Evolutionary conservation across 1,284 basidiomycete species (phyloP).

Genomic region (Anthracocystis setariae): DNA sequence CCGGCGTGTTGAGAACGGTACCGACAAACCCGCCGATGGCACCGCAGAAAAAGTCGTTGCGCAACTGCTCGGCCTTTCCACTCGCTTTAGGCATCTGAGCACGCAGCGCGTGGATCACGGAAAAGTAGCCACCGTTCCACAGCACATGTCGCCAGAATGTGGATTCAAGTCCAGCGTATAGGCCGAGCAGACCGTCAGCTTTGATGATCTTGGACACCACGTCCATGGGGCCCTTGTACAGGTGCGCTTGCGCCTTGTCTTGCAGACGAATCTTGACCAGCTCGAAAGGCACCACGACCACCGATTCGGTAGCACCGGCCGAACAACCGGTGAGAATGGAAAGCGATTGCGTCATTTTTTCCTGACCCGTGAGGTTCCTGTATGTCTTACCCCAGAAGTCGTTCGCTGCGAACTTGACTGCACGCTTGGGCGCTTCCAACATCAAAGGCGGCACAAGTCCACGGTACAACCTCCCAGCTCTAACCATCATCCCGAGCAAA

Average conservation of each 20-base stretch:
- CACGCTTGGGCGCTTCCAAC: constrained; percentile 96
- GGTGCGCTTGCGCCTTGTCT: constrained; percentile 82
- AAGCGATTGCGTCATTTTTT: constrained; percentile 86
- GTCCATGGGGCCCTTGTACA: constrained; percentile 90
- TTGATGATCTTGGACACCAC: constrained; percentile 90
- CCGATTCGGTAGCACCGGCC: constrained; percentile 92
- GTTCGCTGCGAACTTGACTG: constrained; percentile 90
- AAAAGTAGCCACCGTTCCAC: constrained; percentile 74
- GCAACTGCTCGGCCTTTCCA: constrained; percentile 75
- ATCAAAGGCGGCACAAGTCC: constrained; percentile 93
- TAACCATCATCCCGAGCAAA: constrained; percentile 1
- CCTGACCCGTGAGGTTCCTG: constrained; percentile 73
- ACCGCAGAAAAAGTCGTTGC: constrained; percentile 93
- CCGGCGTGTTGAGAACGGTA: constrained; percentile 79
- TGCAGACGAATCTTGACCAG: constrained; percentile 92
- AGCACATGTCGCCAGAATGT: constrained; percentile 61
- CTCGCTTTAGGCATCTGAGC: constrained; percentile 81
- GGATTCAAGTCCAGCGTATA: constrained; percentile 72
- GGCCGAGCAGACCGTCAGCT: constrained; percentile 84
- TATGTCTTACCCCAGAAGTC: constrained; percentile 82
- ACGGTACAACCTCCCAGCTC: constrained; percentile 82
- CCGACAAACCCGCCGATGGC: constrained; percentile 90
- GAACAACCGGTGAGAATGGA: constrained; percentile 90
- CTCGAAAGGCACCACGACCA: constrained; percentile 97
- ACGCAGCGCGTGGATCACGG: constrained; percentile 84